These are phyloP conservation scores for Fusarium sp. DNA, from an alignment of 2,329 filamentous ascomycete species.

Conservation along the genomic window DNA sequence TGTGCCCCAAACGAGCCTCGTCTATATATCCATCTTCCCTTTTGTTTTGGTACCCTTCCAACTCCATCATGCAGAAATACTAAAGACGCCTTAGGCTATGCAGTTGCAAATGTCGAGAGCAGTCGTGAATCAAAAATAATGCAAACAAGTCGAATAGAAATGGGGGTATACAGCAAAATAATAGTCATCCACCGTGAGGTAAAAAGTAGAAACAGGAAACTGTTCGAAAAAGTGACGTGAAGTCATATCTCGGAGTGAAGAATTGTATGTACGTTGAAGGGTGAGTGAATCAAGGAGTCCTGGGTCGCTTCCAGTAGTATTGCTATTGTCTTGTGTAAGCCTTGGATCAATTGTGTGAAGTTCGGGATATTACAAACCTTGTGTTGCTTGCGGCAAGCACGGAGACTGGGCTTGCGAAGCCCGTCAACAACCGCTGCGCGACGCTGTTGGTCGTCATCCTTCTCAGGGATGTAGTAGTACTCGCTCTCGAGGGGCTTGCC, in stretches of 20 bases:
- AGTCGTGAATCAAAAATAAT: slow-evolving; percentile 23
- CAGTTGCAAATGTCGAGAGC: slow-evolving; percentile 36
- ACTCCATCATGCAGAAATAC: slow-evolving; percentile 44
- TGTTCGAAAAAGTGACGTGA: slow-evolving; percentile 15
- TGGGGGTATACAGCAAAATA: slow-evolving; percentile 46
- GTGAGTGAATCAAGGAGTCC: slow-evolving; percentile 63
- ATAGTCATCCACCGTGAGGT: slow-evolving; percentile 29
- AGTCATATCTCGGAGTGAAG: slow-evolving; percentile 21
- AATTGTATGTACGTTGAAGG: slow-evolving; percentile 31
- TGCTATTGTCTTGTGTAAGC: slow-evolving; percentile 61
- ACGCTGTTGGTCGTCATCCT: slow-evolving; percentile 82
- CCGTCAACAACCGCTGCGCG: slow-evolving; percentile 87
- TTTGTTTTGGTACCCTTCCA: slow-evolving; percentile 24
- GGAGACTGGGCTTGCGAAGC: slow-evolving; percentile 87
- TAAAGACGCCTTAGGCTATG: slow-evolving; percentile 48
- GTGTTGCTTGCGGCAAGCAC: slow-evolving; percentile 93
- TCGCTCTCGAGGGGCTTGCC: slow-evolving; percentile 95
- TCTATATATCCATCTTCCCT: slow-evolving; percentile 6
- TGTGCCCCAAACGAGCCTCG: slow-evolving; percentile 2
- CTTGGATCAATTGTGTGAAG: background rate
- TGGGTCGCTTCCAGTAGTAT: slow-evolving; percentile 78
- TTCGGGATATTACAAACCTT: slow-evolving; percentile 74
- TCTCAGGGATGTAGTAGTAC: slow-evolving; percentile 95
- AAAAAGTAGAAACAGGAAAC: slow-evolving; percentile 19
- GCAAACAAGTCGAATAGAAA: slow-evolving; percentile 21